Evolutionary conservation across 768 basidiomycete species (phyloP), one percentile per base, ranked within the genome.

Genomic region (Infundibulicybe gibba): DNA sequence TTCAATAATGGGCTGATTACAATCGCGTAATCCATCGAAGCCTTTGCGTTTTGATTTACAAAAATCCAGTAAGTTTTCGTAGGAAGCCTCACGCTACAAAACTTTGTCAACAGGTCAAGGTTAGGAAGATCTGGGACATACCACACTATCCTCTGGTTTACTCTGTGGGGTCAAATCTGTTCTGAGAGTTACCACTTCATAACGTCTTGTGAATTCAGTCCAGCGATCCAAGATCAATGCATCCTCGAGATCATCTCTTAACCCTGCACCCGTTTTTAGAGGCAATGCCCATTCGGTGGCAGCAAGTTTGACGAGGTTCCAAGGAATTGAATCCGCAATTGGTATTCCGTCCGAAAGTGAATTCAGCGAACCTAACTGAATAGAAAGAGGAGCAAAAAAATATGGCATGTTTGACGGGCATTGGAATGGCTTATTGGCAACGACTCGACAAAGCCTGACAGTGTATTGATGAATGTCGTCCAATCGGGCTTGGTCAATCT

Each of bases 151-250:
- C 17, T 62, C 66, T 8, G 84, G 83, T 56, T 82, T 83, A 62
- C 85, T 87, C 49, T 85, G 61, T 21, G 91, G 90, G 13, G 75
- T 83, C 55, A 94, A 59, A 61, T 93, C 91, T 16, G 56, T 65
- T 43, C 89, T 70, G 30, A 90, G 61, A 37, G 61, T 65, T 20
- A 78, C 58, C 15, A 76, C 76, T 55, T 74, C 75, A 59, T 85
- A 90, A 39, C 88, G 74, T 49, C 83, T 70, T 2, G 87, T 89
- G 55, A 84, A 87, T 58, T 88, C 87, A n/a, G 80, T 77, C 66
- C 71, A 73, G 48, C 88, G 73, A 55, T 92, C 90, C 62, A 90
- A 87, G 31, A 94, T 68, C 16, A 93, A 67, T 19, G 81, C 77
- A 55, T 90, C 86, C 42, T 72, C 57, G 15, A 85, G 61, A 41